These are phyloP conservation scores for Rosa hybrid DNA, from an alignment of 331 rosid genomes.

Conservation along the genomic window DNA sequence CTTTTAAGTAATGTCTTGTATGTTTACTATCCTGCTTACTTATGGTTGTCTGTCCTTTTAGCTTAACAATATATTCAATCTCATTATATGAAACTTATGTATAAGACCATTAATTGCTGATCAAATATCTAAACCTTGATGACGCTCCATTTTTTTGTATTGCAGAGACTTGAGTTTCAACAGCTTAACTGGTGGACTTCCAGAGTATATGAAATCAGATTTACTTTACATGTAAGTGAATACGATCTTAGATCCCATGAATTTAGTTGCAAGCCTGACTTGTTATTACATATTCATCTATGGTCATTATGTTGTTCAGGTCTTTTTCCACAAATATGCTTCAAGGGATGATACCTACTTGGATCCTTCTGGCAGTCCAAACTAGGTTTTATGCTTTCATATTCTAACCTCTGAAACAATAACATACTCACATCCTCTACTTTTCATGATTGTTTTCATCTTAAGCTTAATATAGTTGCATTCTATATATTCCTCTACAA, in stretches of 20 bases:
- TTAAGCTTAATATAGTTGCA: not conserved
- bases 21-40: too few species aligned
- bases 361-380: not conserved
- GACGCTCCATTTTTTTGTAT: not conserved
- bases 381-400: not conserved
- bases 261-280: not conserved
- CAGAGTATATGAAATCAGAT: not conserved
- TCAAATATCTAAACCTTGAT: not conserved
- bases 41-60: too few species aligned
- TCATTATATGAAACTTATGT: too few species aligned
- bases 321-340: constrained; percentile 22
- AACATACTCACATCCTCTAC: not conserved
- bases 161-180: not conserved
- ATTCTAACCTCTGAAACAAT: not conserved
- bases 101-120: not conserved
- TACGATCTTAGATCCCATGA: not conserved
- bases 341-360: constrained; percentile 4
- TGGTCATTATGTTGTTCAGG: constrained; percentile 4
- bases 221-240: not conserved
- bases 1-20: too few species aligned
- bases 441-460: not conserved
- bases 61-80: too few species aligned
- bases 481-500: not conserved
- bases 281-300: not conserved
- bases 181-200: not conserved